These are phyloP conservation scores for Cercophora newfieldiana DNA, from an alignment of 495 filamentous ascomycete species.

Conservation along the genomic window DNA sequence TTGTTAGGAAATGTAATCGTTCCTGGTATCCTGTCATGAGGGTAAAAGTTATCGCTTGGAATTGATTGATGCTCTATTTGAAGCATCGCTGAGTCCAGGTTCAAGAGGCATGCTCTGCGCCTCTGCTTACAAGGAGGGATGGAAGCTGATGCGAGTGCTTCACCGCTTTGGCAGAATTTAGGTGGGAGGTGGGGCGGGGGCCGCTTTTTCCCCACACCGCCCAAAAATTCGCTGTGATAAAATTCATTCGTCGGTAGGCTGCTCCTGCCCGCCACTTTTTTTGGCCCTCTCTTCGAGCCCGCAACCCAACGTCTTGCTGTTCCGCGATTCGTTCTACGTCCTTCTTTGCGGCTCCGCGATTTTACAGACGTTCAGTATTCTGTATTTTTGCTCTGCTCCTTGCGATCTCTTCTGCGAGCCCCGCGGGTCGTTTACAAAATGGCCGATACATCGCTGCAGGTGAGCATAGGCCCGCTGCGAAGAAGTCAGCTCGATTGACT, in stretches of 20 bases:
- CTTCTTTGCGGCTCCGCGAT: slow-evolving; percentile 1
- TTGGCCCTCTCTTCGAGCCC: slow-evolving; percentile 21
- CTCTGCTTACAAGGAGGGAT: too few relatives aligned
- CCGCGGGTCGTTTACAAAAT: slow-evolving; percentile 17
- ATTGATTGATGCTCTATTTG: too few relatives aligned
- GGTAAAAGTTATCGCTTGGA: too few relatives aligned
- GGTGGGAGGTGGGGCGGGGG: slow-evolving; percentile 18
- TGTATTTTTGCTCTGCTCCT: not conserved
- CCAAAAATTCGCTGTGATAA: slow-evolving; percentile 39
- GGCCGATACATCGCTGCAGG: slow-evolving; percentile 33
- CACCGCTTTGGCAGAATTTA: slow-evolving; percentile 36
- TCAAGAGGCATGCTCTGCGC: too few relatives aligned
- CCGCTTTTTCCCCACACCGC: slow-evolving; percentile 29
- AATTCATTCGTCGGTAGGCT: slow-evolving; percentile 28
- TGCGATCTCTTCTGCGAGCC: not conserved
- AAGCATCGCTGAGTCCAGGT: too few relatives aligned
- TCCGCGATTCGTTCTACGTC: not conserved
- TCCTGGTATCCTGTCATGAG: too few relatives aligned
- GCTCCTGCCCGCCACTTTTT: slow-evolving; percentile 28
- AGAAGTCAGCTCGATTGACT: not conserved
- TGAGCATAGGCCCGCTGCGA: slow-evolving; percentile 16
- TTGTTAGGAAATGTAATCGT: not conserved
- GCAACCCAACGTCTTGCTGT: slow-evolving; percentile 15
- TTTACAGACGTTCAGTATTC: not conserved
- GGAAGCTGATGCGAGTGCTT: slow-evolving; percentile 6